Conservation (phyloP, 495 filamentous ascomycete genomes). For the Xylaria cubensis region DNA sequence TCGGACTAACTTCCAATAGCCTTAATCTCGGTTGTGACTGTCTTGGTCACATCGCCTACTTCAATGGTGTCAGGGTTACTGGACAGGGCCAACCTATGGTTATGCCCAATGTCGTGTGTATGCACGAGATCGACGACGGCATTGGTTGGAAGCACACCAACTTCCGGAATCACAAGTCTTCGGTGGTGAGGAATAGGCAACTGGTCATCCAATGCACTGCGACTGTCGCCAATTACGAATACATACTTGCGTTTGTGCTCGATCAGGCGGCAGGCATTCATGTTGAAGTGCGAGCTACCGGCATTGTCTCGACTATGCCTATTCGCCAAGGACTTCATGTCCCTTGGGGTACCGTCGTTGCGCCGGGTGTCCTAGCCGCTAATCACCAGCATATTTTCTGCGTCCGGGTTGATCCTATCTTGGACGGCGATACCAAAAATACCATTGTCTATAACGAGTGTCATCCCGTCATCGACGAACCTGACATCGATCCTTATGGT, state of each 20-base stretch:
- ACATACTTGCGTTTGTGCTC: constrained; percentile 33
- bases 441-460: not conserved
- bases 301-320: constrained; percentile 75
- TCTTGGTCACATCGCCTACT: constrained; percentile 37
- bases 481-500: not conserved
- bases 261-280: not conserved
- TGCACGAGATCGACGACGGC: constrained; percentile 73
- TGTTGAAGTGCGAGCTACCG: constrained; percentile 62
- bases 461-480: not conserved
- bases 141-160: constrained; percentile 77
- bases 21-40: constrained; percentile 72
- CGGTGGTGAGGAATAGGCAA: constrained; percentile 66
- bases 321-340: constrained; percentile 52
- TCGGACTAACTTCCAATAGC: constrained; percentile 71
- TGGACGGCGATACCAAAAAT: not conserved
- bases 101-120: constrained; percentile 69
- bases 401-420: not conserved
- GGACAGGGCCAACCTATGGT: constrained; percentile 58
- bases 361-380: constrained; percentile 74
- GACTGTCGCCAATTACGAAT: constrained; percentile 76
- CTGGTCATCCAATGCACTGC: constrained; percentile 74
- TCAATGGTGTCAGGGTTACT: constrained; percentile 38
- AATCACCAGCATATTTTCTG: constrained; percentile 8
- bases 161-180: constrained; percentile 66
- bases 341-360: constrained; percentile 75